phyloP scores from a whole-genome alignment of 768 basidiomycete species.

The Porpolomopsis calyptriformis region DNA sequence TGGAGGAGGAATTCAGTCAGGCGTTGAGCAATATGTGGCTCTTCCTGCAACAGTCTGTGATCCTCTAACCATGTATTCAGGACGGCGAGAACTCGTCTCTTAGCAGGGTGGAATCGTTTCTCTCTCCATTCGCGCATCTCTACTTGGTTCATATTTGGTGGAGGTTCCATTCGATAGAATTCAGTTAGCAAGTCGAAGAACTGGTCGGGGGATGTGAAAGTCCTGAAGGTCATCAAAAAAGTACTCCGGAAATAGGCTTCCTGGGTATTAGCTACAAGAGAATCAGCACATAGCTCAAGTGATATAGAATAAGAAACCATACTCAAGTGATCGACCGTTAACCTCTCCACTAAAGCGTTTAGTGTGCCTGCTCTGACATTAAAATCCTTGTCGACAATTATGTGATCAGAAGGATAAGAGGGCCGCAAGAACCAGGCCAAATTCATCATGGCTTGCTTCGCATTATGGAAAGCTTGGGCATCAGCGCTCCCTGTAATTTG shows the following conservation, averaged over 20 bases:
- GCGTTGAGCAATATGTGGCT: conserved; percentile 46
- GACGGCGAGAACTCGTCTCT: conserved; percentile 47
- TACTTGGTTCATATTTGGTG: conserved; percentile 36
- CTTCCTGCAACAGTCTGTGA: conserved; percentile 51
- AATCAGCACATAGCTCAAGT: not conserved
- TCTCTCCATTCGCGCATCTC: conserved; percentile 59
- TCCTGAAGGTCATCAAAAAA: conserved; percentile 80
- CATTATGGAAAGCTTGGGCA: conserved; percentile 31
- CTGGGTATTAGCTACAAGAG: conserved; percentile 18
- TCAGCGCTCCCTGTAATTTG: conserved; percentile 33
- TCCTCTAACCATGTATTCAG: conserved; percentile 55
- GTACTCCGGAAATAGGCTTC: conserved; percentile 36
- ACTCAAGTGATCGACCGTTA: conserved; percentile 36
- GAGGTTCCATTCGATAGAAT: conserved; percentile 45
- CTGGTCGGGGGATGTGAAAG: conserved; percentile 59
- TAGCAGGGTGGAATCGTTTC: conserved; percentile 50
- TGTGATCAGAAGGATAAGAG: conserved; percentile 42
- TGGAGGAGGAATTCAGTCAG: conserved; percentile 45
- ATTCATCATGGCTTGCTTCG: conserved; percentile 23
- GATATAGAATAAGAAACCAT: conserved; percentile 30
- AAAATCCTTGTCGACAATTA: conserved; percentile 57
- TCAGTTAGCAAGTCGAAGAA: conserved; percentile 61
- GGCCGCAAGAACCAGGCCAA: conserved; percentile 55
- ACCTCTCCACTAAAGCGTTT: conserved; percentile 57
- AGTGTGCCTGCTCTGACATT: conserved; percentile 59